Conservation (phyloP, 2,329 filamentous ascomycete genomes). For the Amesomyces nigricolor region DNA sequence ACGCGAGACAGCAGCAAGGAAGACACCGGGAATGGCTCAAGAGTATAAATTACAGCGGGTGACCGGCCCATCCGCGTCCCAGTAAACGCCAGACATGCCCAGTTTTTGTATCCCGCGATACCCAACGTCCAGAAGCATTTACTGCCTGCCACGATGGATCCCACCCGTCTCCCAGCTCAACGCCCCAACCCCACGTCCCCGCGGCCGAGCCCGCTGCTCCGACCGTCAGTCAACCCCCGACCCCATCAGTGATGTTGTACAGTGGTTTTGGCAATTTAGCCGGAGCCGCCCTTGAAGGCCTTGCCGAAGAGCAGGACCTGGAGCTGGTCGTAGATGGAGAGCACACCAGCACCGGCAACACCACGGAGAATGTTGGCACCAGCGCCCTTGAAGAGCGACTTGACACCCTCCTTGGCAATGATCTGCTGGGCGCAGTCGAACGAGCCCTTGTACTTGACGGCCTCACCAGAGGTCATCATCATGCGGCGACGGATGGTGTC, state of each 20-base stretch:
- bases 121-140: constrained; percentile 21
- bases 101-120: constrained; percentile 23
- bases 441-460: constrained; percentile 99
- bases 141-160: constrained; percentile 30
- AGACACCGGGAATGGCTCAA: constrained; percentile 48
- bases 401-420: constrained; percentile 93
- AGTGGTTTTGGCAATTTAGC: constrained; percentile 44
- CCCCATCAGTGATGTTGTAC: constrained; percentile 32
- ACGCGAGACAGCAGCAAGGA: constrained; percentile 33
- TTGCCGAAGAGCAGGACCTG: constrained; percentile 99
- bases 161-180: constrained; percentile 44
- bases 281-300: constrained; percentile 77
- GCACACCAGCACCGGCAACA: constrained; percentile 99
- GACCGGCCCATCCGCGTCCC: constrained; percentile 28
- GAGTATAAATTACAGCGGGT: constrained; percentile 60
- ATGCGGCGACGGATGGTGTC: constrained; percentile 99
- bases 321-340: constrained; percentile 99
- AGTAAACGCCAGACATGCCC: constrained; percentile 27
- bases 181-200: constrained; percentile 35
- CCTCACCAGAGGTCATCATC: constrained; percentile 98
- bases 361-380: constrained; percentile 99
- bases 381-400: constrained; percentile 99
- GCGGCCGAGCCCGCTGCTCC: constrained; percentile 17
- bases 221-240: constrained; percentile 35
- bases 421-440: constrained; percentile 95